Evolutionary conservation across 2,329 filamentous ascomycete species (phyloP).

Genomic region (Penicillium rolfsii): DNA sequence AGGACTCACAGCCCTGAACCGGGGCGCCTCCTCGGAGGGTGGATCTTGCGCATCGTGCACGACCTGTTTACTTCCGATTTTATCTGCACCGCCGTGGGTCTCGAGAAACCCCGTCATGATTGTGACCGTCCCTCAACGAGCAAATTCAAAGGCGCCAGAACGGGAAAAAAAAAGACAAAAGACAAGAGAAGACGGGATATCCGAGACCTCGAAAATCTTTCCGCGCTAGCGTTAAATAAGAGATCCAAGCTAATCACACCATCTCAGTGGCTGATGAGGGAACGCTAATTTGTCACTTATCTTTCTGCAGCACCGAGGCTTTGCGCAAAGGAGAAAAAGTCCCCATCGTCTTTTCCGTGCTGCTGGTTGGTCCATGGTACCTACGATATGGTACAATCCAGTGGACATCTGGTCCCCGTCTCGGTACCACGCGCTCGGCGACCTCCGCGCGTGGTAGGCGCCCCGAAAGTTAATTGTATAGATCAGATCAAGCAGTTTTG

Average conservation of each 20-base stretch:
- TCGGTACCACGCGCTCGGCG: background rate
- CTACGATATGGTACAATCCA: background rate
- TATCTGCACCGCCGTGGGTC: slow-evolving; percentile 12
- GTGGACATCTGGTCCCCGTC: background rate
- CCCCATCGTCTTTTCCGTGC: background rate
- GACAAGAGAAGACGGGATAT: background rate
- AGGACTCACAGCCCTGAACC: slow-evolving; percentile 6
- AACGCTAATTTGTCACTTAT: slow-evolving; percentile 16
- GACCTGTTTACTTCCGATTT: slow-evolving; percentile 19
- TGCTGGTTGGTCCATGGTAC: background rate
- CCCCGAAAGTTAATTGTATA: background rate
- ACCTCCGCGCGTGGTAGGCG: background rate
- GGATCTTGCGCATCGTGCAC: slow-evolving; percentile 26
- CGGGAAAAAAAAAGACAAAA: background rate
- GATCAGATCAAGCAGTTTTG: background rate
- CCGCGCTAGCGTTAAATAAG: slow-evolving; percentile 7
- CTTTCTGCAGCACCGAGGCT: slow-evolving; percentile 1
- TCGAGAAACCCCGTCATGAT: slow-evolving; percentile 20
- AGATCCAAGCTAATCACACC: slow-evolving; percentile 22
- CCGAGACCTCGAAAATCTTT: slow-evolving; percentile 7
- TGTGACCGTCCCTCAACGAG: background rate
- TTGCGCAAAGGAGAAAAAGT: background rate
- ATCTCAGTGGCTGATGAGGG: slow-evolving; percentile 26
- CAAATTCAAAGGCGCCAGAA: background rate
- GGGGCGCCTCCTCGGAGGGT: slow-evolving; percentile 8